These are phyloP conservation scores for Anaeramoeba flamelloides DNA, from an alignment of 78 protist genomes.

Conservation along the genomic window DNA sequence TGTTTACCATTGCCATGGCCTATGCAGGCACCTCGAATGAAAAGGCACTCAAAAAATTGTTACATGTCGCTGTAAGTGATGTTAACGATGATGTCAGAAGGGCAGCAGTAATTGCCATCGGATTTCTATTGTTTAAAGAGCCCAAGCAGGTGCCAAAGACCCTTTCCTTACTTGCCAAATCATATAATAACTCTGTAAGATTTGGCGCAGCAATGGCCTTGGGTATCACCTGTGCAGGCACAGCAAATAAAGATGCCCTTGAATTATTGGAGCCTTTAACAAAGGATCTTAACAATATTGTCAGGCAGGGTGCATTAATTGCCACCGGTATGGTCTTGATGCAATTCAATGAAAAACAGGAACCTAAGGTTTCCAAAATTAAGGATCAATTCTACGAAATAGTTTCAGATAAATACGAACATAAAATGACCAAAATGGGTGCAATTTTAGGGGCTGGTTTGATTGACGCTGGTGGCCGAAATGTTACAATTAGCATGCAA, in stretches of 20 bases:
- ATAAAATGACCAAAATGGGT: slow-evolving; percentile 72
- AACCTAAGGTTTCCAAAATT: slow-evolving; percentile 19
- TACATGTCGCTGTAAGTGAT: slow-evolving; percentile 91
- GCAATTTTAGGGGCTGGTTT: too few species aligned
- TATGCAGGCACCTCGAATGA: slow-evolving; percentile 73
- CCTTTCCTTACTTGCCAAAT: slow-evolving; percentile 50
- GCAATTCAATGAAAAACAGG: slow-evolving; percentile 40
- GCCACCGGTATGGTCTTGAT: slow-evolving; percentile 79
- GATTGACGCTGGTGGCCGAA: too few species aligned
- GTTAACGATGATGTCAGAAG: slow-evolving; percentile 91
- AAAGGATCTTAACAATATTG: slow-evolving; percentile 62
- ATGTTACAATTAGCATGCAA: slow-evolving; percentile 54
- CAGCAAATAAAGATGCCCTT: slow-evolving; percentile 26
- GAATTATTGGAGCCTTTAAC: slow-evolving; percentile 49
- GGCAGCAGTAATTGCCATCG: slow-evolving; percentile 84
- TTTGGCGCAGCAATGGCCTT: slow-evolving; percentile 90
- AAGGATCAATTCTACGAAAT: slow-evolving; percentile 25
- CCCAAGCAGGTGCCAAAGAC: slow-evolving; percentile 50
- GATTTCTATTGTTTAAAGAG: slow-evolving; percentile 59
- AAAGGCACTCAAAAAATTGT: slow-evolving; percentile 59
- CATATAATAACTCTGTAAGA: slow-evolving; percentile 94
- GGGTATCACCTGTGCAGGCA: slow-evolving; percentile 91
- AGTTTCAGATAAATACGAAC: slow-evolving; percentile 66
- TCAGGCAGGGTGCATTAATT: slow-evolving; percentile 69
- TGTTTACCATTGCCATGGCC: slow-evolving; percentile 75